Evolutionary conservation across 768 basidiomycete genomes (phyloP), one percentile per base, ranked within the genome.

Genomic region (Sistotremastrum suecicum): DNA sequence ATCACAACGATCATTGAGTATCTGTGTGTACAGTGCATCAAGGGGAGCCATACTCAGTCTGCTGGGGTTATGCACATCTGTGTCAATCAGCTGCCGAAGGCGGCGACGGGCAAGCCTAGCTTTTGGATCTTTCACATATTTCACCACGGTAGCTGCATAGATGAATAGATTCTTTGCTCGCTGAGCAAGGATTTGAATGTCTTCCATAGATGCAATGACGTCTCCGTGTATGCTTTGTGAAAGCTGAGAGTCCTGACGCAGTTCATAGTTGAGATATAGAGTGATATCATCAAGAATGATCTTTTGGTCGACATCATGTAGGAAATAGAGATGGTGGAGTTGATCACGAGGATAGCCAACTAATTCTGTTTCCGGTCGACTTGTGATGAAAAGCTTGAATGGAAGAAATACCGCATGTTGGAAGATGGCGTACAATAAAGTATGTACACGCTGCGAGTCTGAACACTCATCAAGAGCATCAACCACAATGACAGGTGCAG

Each of bases 381-480:
- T 59, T 5, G 53, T 46, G 37, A 64, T 51, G 7, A 63, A 35
- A 38, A 62, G 56, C 11, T 42, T 48, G n/a, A 63, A 34, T 1
- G 56, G 53, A 11, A 54, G 42, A 1, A 28, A 20, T 30, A 46
- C 36, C 28, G 51, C 48, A 12, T 34, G 37, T 5, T n/a, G 11
- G 5, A 45, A n/a, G 0, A 51, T 10, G 0, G 49, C 57, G 0
- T 45, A 45, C 3, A 57, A 30, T 12, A 56, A 49, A 10, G 37
- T 49, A 35, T 60, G 50, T 0, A 34, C 43, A 3, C 54, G 48
- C 32, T 49, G 44, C 1, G 51, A 40, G 5, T 54, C 54, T 7
- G 57, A 56, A 47, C 58, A 60, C 41, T 62, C 59, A 39, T 63
- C 62, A 39, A 60, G 37, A 4, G 61, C 62, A 47, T 63, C 62